Evolutionary conservation across 352 stramenopile genomes (phyloP).

Genomic region (Pythium rishiriense): DNA sequence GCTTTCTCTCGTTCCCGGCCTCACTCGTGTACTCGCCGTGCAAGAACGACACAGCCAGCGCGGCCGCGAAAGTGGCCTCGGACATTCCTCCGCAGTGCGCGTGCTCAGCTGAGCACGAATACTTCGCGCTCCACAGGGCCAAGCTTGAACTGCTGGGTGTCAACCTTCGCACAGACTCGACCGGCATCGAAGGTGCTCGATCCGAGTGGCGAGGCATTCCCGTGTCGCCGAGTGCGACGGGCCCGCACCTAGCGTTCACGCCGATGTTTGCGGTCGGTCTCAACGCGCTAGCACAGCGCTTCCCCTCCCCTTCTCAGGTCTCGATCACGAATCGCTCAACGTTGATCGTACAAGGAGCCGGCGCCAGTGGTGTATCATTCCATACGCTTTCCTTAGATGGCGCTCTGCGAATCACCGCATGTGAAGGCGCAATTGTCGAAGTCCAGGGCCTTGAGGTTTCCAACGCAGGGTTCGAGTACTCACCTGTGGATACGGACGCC

Average conservation of each 20-base stretch:
- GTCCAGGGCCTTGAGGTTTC: constrained; percentile 41
- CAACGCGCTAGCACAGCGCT: constrained; percentile 4
- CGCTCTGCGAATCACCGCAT: constrained; percentile 46
- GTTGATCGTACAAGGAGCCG: constrained; percentile 46
- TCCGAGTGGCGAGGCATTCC: constrained; percentile 54
- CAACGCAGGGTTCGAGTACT: constrained; percentile 56
- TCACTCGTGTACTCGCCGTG: constrained; percentile 70
- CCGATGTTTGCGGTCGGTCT: constrained; percentile 27
- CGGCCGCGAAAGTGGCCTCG: constrained; percentile 45
- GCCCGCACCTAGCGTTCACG: constrained; percentile 50
- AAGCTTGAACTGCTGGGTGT: constrained; percentile 37
- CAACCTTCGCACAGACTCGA: not conserved
- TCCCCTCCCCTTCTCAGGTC: constrained; percentile 23
- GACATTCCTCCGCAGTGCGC: constrained; percentile 68
- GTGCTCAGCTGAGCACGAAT: constrained; percentile 63
- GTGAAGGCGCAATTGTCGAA: constrained; percentile 43
- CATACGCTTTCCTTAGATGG: constrained; percentile 46
- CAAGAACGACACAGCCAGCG: constrained; percentile 68
- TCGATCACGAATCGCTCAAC: constrained; percentile 52
- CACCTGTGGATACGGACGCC: constrained; percentile 14
- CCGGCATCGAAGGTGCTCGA: constrained; percentile 17
- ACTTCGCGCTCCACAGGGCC: constrained; percentile 48
- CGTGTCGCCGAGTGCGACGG: constrained; percentile 26
- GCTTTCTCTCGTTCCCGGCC: constrained; percentile 57
- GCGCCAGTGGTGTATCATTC: constrained; percentile 37